Evolutionary conservation across 2,329 filamentous ascomycete genomes (phyloP).

Genomic region (Cadophora gregata): DNA sequence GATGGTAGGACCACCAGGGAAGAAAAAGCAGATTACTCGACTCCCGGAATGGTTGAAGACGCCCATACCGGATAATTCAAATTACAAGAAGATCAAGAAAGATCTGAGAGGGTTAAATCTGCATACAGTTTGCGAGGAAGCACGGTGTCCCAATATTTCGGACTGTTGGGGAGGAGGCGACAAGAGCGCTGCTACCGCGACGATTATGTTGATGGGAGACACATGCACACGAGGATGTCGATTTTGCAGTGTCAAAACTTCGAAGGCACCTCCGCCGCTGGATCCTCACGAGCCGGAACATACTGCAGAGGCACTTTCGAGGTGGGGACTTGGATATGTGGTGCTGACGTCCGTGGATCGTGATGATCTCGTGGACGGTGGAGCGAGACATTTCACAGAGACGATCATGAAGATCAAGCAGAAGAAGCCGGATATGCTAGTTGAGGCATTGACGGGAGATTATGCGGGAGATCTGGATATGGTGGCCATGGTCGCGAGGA

Average conservation of each 20-base stretch:
- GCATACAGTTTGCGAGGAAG: constrained; percentile 98
- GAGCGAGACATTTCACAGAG: constrained; percentile 88
- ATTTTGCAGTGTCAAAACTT: constrained; percentile 97
- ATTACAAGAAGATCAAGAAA: constrained; percentile 94
- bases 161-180: constrained; percentile 95
- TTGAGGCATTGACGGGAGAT: constrained; percentile 87
- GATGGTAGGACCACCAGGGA: constrained; percentile 67
- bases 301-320: constrained; percentile 87
- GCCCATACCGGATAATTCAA: constrained; percentile 81
- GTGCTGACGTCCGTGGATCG: constrained; percentile 93
- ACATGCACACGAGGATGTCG: constrained; percentile 96
- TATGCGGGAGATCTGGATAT: constrained; percentile 85
- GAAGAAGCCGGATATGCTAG: constrained; percentile 76
- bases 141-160: constrained; percentile 94
- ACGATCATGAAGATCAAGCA: constrained; percentile 94
- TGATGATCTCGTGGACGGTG: constrained; percentile 89
- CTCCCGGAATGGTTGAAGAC: constrained; percentile 97
- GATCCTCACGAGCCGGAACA: constrained; percentile 97
- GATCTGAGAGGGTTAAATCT: constrained; percentile 88
- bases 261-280: constrained; percentile 73
- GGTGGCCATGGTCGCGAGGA: constrained; percentile 82
- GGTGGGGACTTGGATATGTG: constrained; percentile 96
- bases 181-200: constrained; percentile 91
- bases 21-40: constrained; percentile 70
- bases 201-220: constrained; percentile 99